Percentiles rank a stretch among this genome's conserved stretches.
Conservation (phyloP, 495 filamentous ascomycete species). For the Penicillium nucicola region DNA sequence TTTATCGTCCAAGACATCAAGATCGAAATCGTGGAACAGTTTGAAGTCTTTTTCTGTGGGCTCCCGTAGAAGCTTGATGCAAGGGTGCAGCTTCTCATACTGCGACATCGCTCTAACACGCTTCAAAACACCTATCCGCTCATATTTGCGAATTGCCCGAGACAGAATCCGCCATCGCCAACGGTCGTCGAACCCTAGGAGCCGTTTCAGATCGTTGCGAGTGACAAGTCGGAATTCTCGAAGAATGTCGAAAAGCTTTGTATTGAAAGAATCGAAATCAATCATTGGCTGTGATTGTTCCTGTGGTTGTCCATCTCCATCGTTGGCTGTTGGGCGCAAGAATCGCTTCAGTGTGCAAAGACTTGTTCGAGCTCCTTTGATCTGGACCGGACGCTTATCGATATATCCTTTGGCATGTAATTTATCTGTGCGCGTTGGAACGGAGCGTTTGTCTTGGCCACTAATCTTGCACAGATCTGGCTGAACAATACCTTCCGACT, state of each 20-base stretch:
- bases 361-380: conserved; percentile 65
- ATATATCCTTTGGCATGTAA: conserved; percentile 80
- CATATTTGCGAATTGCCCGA: conserved; percentile 66
- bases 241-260: conserved; percentile 46
- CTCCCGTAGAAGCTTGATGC: conserved; percentile 73
- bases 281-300: conserved; percentile 21
- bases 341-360: conserved; percentile 62
- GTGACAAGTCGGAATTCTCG: conserved; percentile 45
- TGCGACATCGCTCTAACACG: conserved; percentile 62
- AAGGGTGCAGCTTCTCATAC: conserved; percentile 46
- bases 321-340: conserved; percentile 16
- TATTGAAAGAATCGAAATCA: conserved; percentile 43
- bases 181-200: conserved; percentile 54
- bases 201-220: conserved; percentile 59
- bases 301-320: background rate
- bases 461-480: conserved; percentile 70
- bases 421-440: conserved; percentile 74
- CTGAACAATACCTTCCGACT: conserved; percentile 72
- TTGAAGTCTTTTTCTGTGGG: conserved; percentile 63
- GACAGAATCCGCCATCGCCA: conserved; percentile 67
- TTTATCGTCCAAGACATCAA: conserved; percentile 24
- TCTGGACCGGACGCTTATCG: conserved; percentile 68
- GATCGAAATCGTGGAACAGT: conserved; percentile 46
- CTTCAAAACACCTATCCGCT: conserved; percentile 63
- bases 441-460: conserved; percentile 85